phyloP scores from a whole-genome alignment of 306 rosid genomes.

The Prunus mira region DNA sequence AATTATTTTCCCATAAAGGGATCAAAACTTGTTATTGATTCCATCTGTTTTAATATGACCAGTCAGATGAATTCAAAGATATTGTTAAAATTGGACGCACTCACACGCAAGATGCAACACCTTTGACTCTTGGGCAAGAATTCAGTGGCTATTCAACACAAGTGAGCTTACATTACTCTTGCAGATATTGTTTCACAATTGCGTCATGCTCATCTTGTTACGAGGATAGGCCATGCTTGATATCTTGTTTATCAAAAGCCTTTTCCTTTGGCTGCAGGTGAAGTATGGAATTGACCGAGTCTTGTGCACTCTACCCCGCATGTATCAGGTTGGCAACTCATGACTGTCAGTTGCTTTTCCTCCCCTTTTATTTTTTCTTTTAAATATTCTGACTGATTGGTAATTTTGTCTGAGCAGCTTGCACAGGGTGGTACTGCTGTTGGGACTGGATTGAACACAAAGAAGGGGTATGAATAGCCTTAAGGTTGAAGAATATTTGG shows the following conservation, averaged over 20 bases:
- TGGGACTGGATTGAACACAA: slow-evolving; percentile 98
- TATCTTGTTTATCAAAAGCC: slow-evolving; percentile 15
- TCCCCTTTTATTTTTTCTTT: slow-evolving; percentile 5
- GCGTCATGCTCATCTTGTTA: slow-evolving; percentile 2
- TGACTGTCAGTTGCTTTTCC: slow-evolving; percentile 7
- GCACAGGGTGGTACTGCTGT: slow-evolving; percentile 99
- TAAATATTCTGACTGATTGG: slow-evolving; percentile 28
- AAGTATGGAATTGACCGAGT: slow-evolving; percentile 89
- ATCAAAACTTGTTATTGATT: background rate
- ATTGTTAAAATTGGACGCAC: slow-evolving; percentile 98
- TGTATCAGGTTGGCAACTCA: slow-evolving; percentile 72
- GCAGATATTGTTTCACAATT: slow-evolving; percentile 4
- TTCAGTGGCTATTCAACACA: slow-evolving; percentile 98
- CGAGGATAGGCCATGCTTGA: slow-evolving; percentile 11
- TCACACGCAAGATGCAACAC: slow-evolving; percentile 98
- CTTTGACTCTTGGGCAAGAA: slow-evolving; percentile 97
- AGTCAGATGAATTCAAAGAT: slow-evolving; percentile 91
- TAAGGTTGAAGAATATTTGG: slow-evolving; percentile 4
- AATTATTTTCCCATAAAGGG: background rate
- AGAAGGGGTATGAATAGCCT: slow-evolving; percentile 73
- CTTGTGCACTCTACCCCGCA: slow-evolving; percentile 63
- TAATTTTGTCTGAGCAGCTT: slow-evolving; percentile 61
- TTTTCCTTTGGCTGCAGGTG: slow-evolving; percentile 56
- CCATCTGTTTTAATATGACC: slow-evolving; percentile 20
- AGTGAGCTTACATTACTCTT: slow-evolving; percentile 43